Evolutionary conservation across 768 basidiomycete species (phyloP).

Genomic region (Leucosporidium scottii): DNA sequence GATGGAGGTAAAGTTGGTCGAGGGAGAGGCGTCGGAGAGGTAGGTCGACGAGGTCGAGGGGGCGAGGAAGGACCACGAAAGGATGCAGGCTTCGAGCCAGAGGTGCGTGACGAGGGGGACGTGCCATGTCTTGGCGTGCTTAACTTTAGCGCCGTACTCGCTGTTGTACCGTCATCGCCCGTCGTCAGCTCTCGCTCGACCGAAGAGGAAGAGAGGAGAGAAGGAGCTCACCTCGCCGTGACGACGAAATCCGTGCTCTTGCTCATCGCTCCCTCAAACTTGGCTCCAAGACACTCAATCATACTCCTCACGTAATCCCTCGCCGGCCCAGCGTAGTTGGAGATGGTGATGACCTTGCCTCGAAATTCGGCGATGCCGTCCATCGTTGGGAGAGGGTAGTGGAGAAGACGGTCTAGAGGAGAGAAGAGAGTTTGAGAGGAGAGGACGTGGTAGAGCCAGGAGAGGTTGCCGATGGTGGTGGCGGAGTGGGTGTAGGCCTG

Average conservation of each 20-base stretch:
- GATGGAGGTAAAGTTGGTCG: slow-evolving; percentile 13
- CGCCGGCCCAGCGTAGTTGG: slow-evolving; percentile 79
- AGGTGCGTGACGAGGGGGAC: slow-evolving; percentile 81
- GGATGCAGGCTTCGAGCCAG: slow-evolving; percentile 86
- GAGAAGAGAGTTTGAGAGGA: slow-evolving; percentile 34
- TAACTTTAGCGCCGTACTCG: slow-evolving; percentile 54
- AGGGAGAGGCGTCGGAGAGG: slow-evolving; percentile 7
- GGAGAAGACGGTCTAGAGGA: slow-evolving; percentile 65
- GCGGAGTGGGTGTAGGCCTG: slow-evolving; percentile 54
- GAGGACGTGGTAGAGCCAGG: slow-evolving; percentile 78
- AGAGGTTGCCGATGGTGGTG: slow-evolving; percentile 67
- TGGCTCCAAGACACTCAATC: slow-evolving; percentile 66
- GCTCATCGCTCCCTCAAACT: slow-evolving; percentile 75
- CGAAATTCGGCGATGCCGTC: background rate
- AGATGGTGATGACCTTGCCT: slow-evolving; percentile 66
- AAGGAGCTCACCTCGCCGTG: slow-evolving; percentile 63
- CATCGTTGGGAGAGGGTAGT: slow-evolving; percentile 52
- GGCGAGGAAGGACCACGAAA: slow-evolving; percentile 53
- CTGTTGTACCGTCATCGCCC: slow-evolving; percentile 34
- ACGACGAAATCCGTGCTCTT: slow-evolving; percentile 70
- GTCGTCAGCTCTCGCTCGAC: background rate
- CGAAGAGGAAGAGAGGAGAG: background rate
- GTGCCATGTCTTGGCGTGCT: slow-evolving; percentile 68
- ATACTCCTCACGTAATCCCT: slow-evolving; percentile 83
- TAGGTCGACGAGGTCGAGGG: slow-evolving; percentile 5